Conservation (phyloP, 495 filamentous ascomycete genomes). For the Talaromyces borbonicus region DNA sequence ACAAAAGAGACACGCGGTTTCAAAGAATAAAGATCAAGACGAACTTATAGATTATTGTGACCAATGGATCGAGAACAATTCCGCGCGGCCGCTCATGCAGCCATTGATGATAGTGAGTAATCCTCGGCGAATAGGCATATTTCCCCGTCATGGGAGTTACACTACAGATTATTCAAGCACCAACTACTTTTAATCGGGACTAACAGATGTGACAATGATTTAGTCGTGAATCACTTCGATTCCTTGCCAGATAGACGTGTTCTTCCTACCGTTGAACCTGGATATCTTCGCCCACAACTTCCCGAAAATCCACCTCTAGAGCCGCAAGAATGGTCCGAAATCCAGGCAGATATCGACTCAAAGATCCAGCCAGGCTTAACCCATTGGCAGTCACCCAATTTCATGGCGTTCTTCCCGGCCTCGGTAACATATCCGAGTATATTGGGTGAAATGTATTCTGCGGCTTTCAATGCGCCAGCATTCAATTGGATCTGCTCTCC, state of each 20-base stretch:
- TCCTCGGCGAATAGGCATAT: neutral
- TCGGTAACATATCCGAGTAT: constrained; percentile 74
- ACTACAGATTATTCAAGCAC: neutral
- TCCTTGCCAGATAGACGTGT: constrained; percentile 62
- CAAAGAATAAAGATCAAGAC: too few species aligned
- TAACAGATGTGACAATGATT: neutral
- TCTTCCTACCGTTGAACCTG: constrained; percentile 68
- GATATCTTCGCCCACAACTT: constrained; percentile 75
- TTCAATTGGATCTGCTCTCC: constrained; percentile 98
- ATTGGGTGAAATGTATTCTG: constrained; percentile 86
- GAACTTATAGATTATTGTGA: too few species aligned
- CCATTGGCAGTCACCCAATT: constrained; percentile 93
- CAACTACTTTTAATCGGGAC: constrained; percentile 3
- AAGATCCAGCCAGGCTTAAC: constrained; percentile 93
- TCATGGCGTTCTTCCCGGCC: constrained; percentile 94
- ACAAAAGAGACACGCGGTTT: too few species aligned
- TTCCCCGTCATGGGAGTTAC: neutral
- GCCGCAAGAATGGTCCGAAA: constrained; percentile 67
- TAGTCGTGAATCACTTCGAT: constrained; percentile 79
- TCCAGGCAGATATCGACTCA: constrained; percentile 74
- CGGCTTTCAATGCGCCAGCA: constrained; percentile 77
- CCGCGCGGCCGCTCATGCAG: constrained; percentile 66
- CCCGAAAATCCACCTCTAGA: constrained; percentile 62
- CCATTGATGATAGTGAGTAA: constrained; percentile 72
- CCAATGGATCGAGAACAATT: constrained; percentile 79